phyloP scores from a whole-genome alignment of 352 stramenopile species.

The Aphanomyces stellatus region DNA sequence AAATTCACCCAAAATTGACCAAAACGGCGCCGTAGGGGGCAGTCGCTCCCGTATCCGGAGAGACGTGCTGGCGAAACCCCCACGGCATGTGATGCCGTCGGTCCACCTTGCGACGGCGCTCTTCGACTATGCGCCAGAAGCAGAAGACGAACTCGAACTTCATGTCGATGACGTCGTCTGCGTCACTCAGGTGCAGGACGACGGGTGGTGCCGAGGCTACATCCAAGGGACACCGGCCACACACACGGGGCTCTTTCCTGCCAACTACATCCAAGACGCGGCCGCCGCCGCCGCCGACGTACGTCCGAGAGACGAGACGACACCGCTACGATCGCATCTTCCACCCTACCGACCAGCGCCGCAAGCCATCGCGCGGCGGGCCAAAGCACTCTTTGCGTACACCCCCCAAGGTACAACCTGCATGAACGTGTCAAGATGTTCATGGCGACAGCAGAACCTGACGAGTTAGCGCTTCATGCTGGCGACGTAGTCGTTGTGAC shows the following conservation, averaged over 20 bases:
- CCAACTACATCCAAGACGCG: slow-evolving; percentile 2
- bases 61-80: no score
- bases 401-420: neutral
- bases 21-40: no score
- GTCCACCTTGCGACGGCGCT: no score
- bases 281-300: neutral
- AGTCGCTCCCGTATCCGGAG: no score
- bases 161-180: neutral
- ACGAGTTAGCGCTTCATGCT: slow-evolving; percentile 2
- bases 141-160: slow-evolving; percentile 6
- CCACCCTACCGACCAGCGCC: neutral
- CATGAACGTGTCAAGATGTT: neutral
- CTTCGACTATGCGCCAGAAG: slow-evolving; percentile 13
- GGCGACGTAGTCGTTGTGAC: slow-evolving; percentile 11
- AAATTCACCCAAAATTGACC: no score
- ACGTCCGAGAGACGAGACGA: no score
- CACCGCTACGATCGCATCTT: neutral
- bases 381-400: neutral
- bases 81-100: neutral
- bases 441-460: neutral
- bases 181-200: slow-evolving; percentile 10
- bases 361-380: neutral
- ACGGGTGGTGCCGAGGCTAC: slow-evolving; percentile 15
- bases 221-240: neutral
- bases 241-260: slow-evolving; percentile 2